Conservation (phyloP, 805 yeast genomes). For the Suhomyces emberorum region DNA sequence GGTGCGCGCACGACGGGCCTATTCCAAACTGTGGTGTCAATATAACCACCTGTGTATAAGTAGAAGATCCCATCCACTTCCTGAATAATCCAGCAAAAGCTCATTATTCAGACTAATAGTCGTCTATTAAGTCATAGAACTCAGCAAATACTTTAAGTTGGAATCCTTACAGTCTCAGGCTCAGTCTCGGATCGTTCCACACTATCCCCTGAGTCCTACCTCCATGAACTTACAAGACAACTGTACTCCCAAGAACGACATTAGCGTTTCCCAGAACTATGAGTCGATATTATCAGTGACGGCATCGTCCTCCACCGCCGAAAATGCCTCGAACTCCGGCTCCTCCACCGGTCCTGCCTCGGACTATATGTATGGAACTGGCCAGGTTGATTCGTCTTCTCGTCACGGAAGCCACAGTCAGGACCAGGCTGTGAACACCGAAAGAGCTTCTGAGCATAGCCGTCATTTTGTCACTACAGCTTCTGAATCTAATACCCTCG, state of each 20-base stretch:
- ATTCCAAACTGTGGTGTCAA: constrained; percentile 6
- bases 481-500: no score
- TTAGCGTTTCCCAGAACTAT: constrained; percentile 2
- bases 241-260: constrained; percentile 9
- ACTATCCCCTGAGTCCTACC: not conserved
- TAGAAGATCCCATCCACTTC: not conserved
- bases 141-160: not conserved
- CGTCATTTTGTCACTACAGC: not conserved
- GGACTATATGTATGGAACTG: no score
- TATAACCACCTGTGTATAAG: not conserved
- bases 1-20: constrained; percentile 2
- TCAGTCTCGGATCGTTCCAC: not conserved
- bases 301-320: constrained; percentile 3
- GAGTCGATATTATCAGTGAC: constrained; percentile 4
- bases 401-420: not conserved
- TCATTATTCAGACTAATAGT: not conserved
- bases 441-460: not conserved
- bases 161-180: not conserved
- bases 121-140: not conserved
- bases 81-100: not conserved
- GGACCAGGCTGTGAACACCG: no score
- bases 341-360: no score
- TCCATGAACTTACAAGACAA: constrained; percentile 10
- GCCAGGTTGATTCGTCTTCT: not conserved
- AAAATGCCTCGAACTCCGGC: not conserved